Conservation (phyloP, 2,329 filamentous ascomycete species). For the Diplodia intermedia region DNA sequence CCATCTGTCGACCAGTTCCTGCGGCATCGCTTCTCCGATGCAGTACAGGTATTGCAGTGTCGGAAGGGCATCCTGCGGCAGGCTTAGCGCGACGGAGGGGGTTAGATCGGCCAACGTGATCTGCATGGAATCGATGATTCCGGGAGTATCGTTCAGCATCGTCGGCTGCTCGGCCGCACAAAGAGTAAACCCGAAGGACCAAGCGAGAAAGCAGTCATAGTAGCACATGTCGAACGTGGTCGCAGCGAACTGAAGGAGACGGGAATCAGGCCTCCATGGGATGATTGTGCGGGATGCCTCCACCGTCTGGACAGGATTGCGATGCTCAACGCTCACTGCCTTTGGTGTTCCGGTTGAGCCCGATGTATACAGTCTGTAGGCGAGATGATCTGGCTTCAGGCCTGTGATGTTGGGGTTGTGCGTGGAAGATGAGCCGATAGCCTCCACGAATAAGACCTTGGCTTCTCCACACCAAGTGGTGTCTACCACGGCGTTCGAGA, state of each 20-base stretch:
- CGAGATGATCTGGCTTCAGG: constrained; percentile 43
- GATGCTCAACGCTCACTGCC: constrained; percentile 53
- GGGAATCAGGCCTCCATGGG: constrained; percentile 49
- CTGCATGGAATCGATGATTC: constrained; percentile 45
- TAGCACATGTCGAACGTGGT: constrained; percentile 57
- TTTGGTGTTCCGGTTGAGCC: constrained; percentile 54
- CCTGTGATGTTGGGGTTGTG: constrained; percentile 36
- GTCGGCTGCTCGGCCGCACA: constrained; percentile 49
- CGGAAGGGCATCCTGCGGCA: constrained; percentile 45
- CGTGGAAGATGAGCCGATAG: constrained; percentile 33
- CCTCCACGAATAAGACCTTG: constrained; percentile 33
- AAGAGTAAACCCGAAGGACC: constrained; percentile 53
- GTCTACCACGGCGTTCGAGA: constrained; percentile 35
- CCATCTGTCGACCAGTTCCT: constrained; percentile 50
- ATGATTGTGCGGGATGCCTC: constrained; percentile 47
- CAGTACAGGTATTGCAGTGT: constrained; percentile 53
- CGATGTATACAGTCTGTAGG: constrained; percentile 55
- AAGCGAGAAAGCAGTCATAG: constrained; percentile 56
- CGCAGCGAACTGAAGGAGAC: constrained; percentile 54
- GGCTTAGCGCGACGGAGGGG: constrained; percentile 50
- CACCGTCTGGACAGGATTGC: constrained; percentile 51
- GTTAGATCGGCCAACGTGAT: constrained; percentile 52
- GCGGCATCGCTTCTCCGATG: constrained; percentile 53
- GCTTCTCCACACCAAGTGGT: constrained; percentile 33
- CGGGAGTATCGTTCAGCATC: constrained; percentile 49